Evolutionary conservation across 129 eudicot species (phyloP).

Genomic region (Chrysanthemum lavandulifolium): DNA sequence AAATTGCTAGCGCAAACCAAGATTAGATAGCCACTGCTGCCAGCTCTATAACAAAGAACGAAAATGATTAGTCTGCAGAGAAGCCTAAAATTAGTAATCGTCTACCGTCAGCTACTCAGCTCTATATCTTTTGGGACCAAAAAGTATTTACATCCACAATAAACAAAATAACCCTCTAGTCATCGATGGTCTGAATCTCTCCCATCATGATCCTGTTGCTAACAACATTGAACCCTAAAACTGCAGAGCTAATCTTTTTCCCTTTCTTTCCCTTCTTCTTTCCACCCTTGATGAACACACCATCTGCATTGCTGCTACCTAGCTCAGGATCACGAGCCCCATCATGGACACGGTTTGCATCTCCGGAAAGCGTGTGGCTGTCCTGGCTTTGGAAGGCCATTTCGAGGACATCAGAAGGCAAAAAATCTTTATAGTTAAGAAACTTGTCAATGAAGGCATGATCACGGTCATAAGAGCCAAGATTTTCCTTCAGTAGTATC

Average conservation of each 20-base stretch:
- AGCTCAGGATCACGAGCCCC: conserved; percentile 36
- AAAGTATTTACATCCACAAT: conserved; percentile 55
- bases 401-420: conserved; percentile 72
- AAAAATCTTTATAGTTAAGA: conserved; percentile 74
- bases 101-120: conserved; percentile 33
- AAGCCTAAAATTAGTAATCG: conserved; percentile 30
- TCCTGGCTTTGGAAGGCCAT: conserved; percentile 68
- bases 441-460: conserved; percentile 84
- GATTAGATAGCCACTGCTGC: conserved; percentile 29
- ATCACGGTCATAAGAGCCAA: conserved; percentile 75
- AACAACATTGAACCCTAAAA: conserved; percentile 84
- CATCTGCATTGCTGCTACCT: conserved; percentile 36
- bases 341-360: conserved; percentile 32
- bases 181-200: conserved; percentile 80
- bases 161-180: conserved; percentile 22
- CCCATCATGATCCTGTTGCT: conserved; percentile 99
- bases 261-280: conserved; percentile 92
- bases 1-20: conserved; percentile 54
- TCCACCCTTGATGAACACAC: conserved; percentile 49
- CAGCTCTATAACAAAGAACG: conserved; percentile 25
- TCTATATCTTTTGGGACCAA: background rate
- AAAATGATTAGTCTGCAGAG: background rate
- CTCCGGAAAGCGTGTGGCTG: conserved; percentile 41
- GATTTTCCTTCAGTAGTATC: conserved; percentile 69
- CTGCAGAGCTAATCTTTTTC: conserved; percentile 75